These are phyloP conservation scores for Cystofilobasidium ferigula DNA, from an alignment of 768 basidiomycete genomes.

Conservation along the genomic window DNA sequence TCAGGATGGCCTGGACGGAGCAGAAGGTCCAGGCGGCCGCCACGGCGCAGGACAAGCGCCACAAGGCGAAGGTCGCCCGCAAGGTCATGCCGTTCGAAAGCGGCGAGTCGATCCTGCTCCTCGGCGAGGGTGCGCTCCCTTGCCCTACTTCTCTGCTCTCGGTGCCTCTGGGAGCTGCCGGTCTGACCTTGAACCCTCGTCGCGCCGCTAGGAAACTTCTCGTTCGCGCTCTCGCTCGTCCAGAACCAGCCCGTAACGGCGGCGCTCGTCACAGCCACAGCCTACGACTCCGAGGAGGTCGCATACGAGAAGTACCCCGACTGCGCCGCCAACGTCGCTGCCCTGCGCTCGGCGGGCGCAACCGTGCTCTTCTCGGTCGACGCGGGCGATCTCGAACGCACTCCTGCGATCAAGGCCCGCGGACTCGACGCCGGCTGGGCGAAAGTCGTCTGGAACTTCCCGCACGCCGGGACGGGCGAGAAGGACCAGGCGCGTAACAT, in stretches of 20 bases:
- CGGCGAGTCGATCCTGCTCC: conserved; percentile 44
- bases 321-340: conserved; percentile 50
- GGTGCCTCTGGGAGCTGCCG: not conserved
- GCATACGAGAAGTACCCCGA: conserved; percentile 72
- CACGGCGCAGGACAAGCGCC: conserved; percentile 11
- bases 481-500: conserved; percentile 90
- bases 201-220: conserved; percentile 58
- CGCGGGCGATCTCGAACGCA: conserved; percentile 62
- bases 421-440: conserved; percentile 52
- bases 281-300: conserved; percentile 65
- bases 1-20: too few species aligned
- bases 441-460: conserved; percentile 87
- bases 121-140: conserved; percentile 66
- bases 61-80: conserved; percentile 9
- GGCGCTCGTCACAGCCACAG: conserved; percentile 66
- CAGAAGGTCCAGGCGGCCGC: not conserved
- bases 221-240: conserved; percentile 68
- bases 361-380: conserved; percentile 71
- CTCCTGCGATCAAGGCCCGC: conserved; percentile 42
- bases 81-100: conserved; percentile 14
- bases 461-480: conserved; percentile 85
- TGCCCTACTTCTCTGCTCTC: not conserved
- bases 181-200: not conserved
- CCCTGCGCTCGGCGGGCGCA: conserved; percentile 51
- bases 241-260: conserved; percentile 44